These are phyloP conservation scores for Linnemannia zychae DNA, from an alignment of 192 early-diverging fungal genomes.

Conservation along the genomic window DNA sequence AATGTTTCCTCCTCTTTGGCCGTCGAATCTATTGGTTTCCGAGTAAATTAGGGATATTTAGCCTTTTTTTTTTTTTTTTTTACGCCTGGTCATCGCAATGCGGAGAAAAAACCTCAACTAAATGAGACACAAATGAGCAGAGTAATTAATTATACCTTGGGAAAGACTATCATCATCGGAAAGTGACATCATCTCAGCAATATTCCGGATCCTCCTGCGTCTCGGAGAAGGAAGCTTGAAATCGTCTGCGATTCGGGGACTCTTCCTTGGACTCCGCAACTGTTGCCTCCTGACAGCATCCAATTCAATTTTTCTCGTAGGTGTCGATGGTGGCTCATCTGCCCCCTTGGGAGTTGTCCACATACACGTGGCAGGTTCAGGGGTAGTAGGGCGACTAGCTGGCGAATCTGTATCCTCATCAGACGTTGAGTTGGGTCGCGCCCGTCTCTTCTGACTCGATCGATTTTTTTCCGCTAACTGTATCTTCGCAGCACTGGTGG, in stretches of 20 bases:
- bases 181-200: conserved; percentile 11
- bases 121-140: too few relatives aligned
- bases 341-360: neutral
- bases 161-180: conserved; percentile 24
- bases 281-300: neutral
- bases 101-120: too few relatives aligned
- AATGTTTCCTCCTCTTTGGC: neutral
- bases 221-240: conserved; percentile 31
- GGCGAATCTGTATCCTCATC: neutral
- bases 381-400: neutral
- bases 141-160: neutral
- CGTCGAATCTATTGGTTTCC: neutral
- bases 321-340: neutral
- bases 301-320: neutral
- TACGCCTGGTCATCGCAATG: too few relatives aligned
- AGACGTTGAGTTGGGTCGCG: neutral
- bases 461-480: neutral
- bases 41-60: too few relatives aligned
- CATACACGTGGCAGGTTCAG: neutral
- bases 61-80: too few relatives aligned
- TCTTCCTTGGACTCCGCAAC: neutral
- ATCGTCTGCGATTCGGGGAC: neutral
- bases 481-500: neutral
- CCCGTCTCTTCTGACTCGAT: neutral
- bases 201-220: conserved; percentile 1